Conservation (phyloP, 805 yeast species). For the Saccharomycopsis fermentans region DNA sequence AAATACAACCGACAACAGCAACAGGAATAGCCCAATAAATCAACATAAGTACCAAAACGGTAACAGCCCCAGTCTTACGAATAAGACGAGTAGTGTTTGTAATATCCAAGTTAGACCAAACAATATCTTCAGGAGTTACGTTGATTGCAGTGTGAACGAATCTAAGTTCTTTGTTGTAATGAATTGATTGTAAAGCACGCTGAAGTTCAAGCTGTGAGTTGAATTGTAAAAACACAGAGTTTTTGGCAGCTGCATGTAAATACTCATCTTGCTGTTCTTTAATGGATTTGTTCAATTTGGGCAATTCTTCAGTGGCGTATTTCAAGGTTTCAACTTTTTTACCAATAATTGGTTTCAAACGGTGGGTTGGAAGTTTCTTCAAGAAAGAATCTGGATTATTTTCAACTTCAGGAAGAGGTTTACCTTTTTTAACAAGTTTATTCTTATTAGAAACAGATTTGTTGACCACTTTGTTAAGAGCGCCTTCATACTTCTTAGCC, state of each 20-base stretch:
- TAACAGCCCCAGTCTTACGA: constrained; percentile 48
- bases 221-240: constrained; percentile 75
- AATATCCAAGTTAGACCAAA: constrained; percentile 70
- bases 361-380: constrained; percentile 80
- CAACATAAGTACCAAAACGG: constrained; percentile 56
- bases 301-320: constrained; percentile 56
- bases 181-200: constrained; percentile 76
- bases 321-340: constrained; percentile 78
- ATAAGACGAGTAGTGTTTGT: constrained; percentile 45
- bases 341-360: constrained; percentile 60
- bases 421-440: constrained; percentile 49
- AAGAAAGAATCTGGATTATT: constrained; percentile 54
- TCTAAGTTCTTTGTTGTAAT: constrained; percentile 37
- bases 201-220: constrained; percentile 81
- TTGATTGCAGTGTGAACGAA: constrained; percentile 43
- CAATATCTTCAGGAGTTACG: constrained; percentile 67
- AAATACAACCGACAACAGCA: constrained; percentile 91
- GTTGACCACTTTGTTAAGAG: constrained; percentile 48
- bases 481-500: constrained; percentile 50
- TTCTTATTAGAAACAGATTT: constrained; percentile 48
- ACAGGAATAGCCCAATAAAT: constrained; percentile 96
- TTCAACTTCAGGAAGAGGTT: constrained; percentile 44
- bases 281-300: constrained; percentile 61
- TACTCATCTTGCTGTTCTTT: constrained; percentile 44
- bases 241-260: constrained; percentile 40